phyloP scores from a whole-genome alignment of 1,284 basidiomycete genomes.

The Austropuccinia psidii region DNA sequence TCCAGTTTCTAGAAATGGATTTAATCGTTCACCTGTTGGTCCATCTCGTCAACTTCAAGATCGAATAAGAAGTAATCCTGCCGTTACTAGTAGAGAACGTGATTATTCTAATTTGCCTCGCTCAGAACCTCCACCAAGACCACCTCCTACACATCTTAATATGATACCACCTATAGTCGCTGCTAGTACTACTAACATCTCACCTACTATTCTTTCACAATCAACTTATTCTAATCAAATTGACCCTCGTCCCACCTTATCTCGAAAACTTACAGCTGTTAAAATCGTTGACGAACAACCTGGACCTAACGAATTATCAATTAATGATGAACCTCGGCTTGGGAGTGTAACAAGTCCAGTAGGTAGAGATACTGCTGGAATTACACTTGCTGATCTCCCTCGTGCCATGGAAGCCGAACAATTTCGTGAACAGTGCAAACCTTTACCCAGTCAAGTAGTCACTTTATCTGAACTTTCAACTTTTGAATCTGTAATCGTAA shows the following conservation, averaged over 20 bases:
- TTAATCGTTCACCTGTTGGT: constrained; percentile 48
- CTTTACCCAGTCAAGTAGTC: constrained; percentile 61
- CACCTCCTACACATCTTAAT: constrained; percentile 29
- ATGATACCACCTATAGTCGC: constrained; percentile 23
- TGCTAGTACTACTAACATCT: constrained; percentile 2
- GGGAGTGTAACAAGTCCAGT: constrained; percentile 1
- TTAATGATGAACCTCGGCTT: not conserved
- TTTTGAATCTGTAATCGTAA: constrained; percentile 80
- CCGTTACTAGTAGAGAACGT: constrained; percentile 7
- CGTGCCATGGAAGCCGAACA: constrained; percentile 85
- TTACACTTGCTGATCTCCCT: constrained; percentile 94
- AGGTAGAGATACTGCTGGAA: constrained; percentile 7
- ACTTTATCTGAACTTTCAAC: constrained; percentile 76
- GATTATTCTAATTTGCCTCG: constrained; percentile 3
- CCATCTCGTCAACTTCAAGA: constrained; percentile 32
- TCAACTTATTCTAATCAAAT: not conserved
- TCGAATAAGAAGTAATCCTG: not conserved
- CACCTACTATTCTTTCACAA: constrained; percentile 4
- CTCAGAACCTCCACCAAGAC: constrained; percentile 29
- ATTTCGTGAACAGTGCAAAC: constrained; percentile 72
- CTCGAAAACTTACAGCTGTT: constrained; percentile 42
- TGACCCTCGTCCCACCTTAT: constrained; percentile 38
- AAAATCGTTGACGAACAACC: constrained; percentile 43
- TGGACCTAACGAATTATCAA: not conserved
- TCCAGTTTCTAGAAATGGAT: constrained; percentile 37